Conservation (phyloP, 2,329 filamentous ascomycete genomes). For the Clarireedia hainanense region DNA sequence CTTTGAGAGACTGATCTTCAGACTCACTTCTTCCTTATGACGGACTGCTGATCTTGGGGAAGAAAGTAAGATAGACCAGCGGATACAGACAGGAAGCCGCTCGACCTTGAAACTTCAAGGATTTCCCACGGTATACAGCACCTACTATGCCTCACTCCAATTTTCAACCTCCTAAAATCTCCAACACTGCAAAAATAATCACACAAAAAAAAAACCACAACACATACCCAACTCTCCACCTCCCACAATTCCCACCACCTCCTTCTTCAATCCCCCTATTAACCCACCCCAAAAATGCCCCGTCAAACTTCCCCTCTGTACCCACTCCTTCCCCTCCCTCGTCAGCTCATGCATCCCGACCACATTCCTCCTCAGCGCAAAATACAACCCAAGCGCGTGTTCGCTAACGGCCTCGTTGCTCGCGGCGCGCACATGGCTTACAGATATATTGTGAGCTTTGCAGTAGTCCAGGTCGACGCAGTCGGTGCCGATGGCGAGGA, state of each 20-base stretch:
- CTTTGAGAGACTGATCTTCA: too few species aligned
- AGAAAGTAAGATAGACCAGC: too few species aligned
- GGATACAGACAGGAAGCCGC: neutral
- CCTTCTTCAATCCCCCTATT: constrained; percentile 19
- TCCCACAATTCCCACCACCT: constrained; percentile 25
- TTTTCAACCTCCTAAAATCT: neutral
- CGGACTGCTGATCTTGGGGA: too few species aligned
- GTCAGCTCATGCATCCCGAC: constrained; percentile 27
- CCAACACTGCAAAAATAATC: neutral
- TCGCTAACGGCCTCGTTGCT: constrained; percentile 31
- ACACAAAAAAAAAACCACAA: neutral
- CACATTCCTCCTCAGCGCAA: constrained; percentile 32
- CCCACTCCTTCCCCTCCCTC: constrained; percentile 20
- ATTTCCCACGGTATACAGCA: too few species aligned
- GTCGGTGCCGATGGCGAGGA: constrained; percentile 33
- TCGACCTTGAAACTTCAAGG: too few species aligned
- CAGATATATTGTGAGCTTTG: constrained; percentile 27
- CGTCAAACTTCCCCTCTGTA: constrained; percentile 19
- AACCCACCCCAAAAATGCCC: constrained; percentile 15
- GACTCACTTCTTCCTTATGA: too few species aligned
- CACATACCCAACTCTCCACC: constrained; percentile 22
- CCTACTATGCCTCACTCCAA: neutral
- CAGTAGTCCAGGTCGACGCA: constrained; percentile 32
- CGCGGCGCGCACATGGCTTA: constrained; percentile 33
- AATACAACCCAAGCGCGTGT: constrained; percentile 24